Percentiles rank a stretch among this genome's conserved stretches.
Conservation (phyloP, 2,329 filamentous ascomycete genomes). For the Ophiostoma novo-ulmi region DNA sequence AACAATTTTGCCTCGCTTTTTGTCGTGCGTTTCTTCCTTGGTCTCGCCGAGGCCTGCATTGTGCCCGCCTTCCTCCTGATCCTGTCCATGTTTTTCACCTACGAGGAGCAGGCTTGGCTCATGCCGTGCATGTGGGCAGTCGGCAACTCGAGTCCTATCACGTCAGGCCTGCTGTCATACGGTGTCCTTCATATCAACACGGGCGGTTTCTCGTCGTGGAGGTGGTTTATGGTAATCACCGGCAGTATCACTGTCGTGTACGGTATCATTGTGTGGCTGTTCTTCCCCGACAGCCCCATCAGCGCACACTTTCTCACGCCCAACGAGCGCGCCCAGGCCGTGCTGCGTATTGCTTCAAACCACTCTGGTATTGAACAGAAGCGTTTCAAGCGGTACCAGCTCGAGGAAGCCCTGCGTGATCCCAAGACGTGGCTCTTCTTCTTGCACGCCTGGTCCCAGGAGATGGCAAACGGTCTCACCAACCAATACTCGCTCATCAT, state of each 20-base stretch:
- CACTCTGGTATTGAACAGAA: conserved; percentile 35
- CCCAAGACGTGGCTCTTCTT: conserved; percentile 30
- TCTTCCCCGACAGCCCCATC: conserved; percentile 37
- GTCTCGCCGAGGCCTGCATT: conserved; percentile 31
- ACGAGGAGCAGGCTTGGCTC: conserved; percentile 41
- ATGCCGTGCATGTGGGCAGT: conserved; percentile 60
- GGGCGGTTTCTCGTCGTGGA: conserved; percentile 24
- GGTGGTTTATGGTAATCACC: conserved; percentile 33
- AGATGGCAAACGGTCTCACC: conserved; percentile 27
- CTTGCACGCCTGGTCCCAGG: conserved; percentile 26
- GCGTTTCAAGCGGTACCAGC: conserved; percentile 25
- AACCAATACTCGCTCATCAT: conserved; percentile 28
- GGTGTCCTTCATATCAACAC: conserved; percentile 35
- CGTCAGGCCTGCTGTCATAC: conserved; percentile 39
- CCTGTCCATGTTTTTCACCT: conserved; percentile 33
- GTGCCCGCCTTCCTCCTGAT: conserved; percentile 33
- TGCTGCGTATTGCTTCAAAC: conserved; percentile 36
- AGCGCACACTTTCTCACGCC: conserved; percentile 34
- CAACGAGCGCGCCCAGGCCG: conserved; percentile 31
- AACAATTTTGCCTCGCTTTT: conserved; percentile 27
- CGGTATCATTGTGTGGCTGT: conserved; percentile 31
- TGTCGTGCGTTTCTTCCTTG: conserved; percentile 31
- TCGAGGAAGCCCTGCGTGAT: conserved; percentile 26
- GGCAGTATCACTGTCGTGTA: conserved; percentile 33
- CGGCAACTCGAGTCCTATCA: conserved; percentile 43